Evolutionary conservation across 148 eudicot species (phyloP).

Genomic region (Dysphania ambrosioides): DNA sequence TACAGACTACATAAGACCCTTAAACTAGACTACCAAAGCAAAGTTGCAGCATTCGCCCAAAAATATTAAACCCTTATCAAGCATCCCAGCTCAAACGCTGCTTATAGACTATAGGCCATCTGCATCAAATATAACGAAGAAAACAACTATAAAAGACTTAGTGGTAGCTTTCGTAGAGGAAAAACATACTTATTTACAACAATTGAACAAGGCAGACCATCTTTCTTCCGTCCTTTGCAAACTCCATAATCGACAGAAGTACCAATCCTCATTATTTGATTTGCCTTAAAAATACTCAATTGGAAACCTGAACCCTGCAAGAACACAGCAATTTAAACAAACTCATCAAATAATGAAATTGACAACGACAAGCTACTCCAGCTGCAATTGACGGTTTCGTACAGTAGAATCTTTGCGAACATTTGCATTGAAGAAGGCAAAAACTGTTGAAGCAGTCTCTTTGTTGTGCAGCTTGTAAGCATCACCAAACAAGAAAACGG

Average conservation of each 20-base stretch:
- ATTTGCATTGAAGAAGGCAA: slow-evolving; percentile 61
- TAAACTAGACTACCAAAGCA: neutral
- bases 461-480: slow-evolving; percentile 61
- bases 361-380: slow-evolving; percentile 8
- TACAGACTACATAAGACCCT: neutral
- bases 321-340: slow-evolving; percentile 5
- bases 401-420: slow-evolving; percentile 82
- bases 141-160: neutral
- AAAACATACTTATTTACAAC: slow-evolving; percentile 68
- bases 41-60: neutral
- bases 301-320: slow-evolving; percentile 73
- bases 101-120: neutral
- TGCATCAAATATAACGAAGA: neutral
- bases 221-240: slow-evolving; percentile 80
- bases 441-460: slow-evolving; percentile 56
- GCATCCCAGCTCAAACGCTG: neutral
- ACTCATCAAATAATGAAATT: neutral
- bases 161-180: neutral
- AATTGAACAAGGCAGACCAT: slow-evolving; percentile 60
- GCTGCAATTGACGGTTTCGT: slow-evolving; percentile 19
- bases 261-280: slow-evolving; percentile 78
- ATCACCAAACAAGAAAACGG: slow-evolving; percentile 91
- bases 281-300: slow-evolving; percentile 61
- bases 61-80: neutral
- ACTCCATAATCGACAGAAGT: slow-evolving; percentile 80